Evolutionary conservation across 441 rosid species (phyloP).

Genomic region (Populus hybrid): DNA sequence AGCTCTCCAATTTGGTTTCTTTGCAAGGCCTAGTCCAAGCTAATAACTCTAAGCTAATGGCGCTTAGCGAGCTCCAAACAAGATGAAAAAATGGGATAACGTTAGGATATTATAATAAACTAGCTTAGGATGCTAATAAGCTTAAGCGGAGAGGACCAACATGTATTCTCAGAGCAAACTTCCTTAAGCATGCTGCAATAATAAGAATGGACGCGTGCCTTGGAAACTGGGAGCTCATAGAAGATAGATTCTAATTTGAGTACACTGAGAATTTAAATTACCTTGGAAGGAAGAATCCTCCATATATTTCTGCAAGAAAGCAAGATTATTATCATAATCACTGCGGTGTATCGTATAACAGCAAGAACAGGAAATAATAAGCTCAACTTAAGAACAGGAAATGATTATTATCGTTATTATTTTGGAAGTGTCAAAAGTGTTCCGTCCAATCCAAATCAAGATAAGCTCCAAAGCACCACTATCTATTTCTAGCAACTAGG

Average conservation of each 20-base stretch:
- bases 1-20: not conserved
- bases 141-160: constrained; percentile 5
- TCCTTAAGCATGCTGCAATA: not conserved
- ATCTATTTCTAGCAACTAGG: not conserved
- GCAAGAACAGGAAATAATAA: not conserved
- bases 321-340: constrained; percentile 9
- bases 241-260: not conserved
- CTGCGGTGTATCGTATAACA: constrained; percentile 1
- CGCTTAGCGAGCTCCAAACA: not conserved
- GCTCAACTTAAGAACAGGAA: not conserved
- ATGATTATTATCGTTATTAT: too few relatives aligned
- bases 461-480: not conserved
- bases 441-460: not conserved
- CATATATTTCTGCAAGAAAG: constrained; percentile 64
- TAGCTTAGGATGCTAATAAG: not conserved
- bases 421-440: constrained; percentile 7
- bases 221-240: not conserved
- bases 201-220: not conserved
- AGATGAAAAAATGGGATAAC: not conserved
- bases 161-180: not conserved
- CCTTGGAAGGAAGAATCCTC: constrained; percentile 87
- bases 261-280: constrained; percentile 18
- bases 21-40: not conserved
- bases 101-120: constrained; percentile 1
- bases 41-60: not conserved